phyloP scores from a whole-genome alignment of 148 eudicot species.

The Spergularia bocconei region DNA sequence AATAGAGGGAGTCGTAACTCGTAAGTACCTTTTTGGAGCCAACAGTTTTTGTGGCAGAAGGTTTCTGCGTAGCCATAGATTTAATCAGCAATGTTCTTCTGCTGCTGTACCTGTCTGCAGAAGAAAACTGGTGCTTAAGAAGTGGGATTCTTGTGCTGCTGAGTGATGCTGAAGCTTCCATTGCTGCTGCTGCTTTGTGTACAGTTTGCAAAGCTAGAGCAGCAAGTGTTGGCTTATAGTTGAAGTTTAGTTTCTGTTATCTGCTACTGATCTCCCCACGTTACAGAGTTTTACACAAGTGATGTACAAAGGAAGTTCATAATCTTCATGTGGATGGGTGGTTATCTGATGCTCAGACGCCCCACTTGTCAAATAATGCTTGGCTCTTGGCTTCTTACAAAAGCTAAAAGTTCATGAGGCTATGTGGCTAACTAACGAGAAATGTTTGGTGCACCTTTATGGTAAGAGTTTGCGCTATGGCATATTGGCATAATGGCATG shows the following conservation, averaged over 20 bases:
- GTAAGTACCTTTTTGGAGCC: conserved; percentile 19
- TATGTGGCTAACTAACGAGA: background rate
- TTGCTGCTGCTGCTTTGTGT: background rate
- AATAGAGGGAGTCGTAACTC: too few species aligned
- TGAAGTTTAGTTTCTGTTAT: background rate
- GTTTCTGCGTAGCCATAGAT: conserved; percentile 23
- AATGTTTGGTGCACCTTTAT: too few species aligned
- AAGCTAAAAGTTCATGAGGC: too few species aligned
- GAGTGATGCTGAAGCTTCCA: conserved; percentile 34
- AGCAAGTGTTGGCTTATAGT: background rate
- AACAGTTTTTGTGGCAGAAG: conserved; percentile 15
- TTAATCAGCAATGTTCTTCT: conserved; percentile 22
- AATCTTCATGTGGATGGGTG: background rate
- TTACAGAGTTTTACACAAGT: conserved; percentile 1
- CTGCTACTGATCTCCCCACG: conserved; percentile 4
- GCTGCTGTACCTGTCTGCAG: background rate
- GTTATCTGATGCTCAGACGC: conserved; percentile 19
- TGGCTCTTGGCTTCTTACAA: background rate
- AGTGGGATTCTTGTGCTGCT: conserved; percentile 22
- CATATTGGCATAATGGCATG: too few species aligned
- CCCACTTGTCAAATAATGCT: conserved; percentile 18
- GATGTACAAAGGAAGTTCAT: conserved; percentile 13
- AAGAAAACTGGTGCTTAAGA: background rate
- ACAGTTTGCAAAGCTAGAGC: background rate
- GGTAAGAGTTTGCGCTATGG: too few species aligned